These are phyloP conservation scores for Naumovozyma dairenensis DNA, from an alignment of 805 yeast genomes.

Conservation along the genomic window DNA sequence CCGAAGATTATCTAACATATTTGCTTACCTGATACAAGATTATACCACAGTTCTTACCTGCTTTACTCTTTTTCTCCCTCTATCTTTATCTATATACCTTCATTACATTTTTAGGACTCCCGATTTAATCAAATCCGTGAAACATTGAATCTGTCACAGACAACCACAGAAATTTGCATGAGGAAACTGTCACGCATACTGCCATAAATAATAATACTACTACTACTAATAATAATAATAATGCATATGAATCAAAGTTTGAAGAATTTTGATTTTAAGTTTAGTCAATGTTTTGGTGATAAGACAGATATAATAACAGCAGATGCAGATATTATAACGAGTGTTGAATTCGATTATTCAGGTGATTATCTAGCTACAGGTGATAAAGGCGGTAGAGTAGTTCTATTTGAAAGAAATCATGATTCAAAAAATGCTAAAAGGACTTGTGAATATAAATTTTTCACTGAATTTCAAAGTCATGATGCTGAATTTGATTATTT, in stretches of 20 bases:
- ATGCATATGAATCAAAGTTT: conserved; percentile 7
- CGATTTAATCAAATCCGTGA: too few species aligned
- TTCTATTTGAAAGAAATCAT: conserved; percentile 81
- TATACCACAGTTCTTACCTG: too few species aligned
- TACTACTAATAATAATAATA: too few species aligned
- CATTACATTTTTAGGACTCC: too few species aligned
- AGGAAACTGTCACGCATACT: too few species aligned
- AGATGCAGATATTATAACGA: conserved; percentile 93
- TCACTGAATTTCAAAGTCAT: conserved; percentile 95
- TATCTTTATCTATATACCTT: too few species aligned
- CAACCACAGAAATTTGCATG: too few species aligned
- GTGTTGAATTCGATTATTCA: conserved; percentile 90
- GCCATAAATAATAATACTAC: too few species aligned
- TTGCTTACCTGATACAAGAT: too few species aligned
- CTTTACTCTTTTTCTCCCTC: too few species aligned
- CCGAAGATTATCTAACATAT: too few species aligned
- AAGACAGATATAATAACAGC: conserved; percentile 95
- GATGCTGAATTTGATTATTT: conserved; percentile 97
- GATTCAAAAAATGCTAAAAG: conserved; percentile 51
- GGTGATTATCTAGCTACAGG: conserved; percentile 97
- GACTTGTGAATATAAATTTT: conserved; percentile 94
- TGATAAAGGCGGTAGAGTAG: conserved; percentile 97
- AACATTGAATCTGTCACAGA: too few species aligned
- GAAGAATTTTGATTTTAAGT: conserved; percentile 43
- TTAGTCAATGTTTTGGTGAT: conserved; percentile 97